Evolutionary conservation across 345 rosid genomes (phyloP).

Genomic region (Pistacia atlantica): DNA sequence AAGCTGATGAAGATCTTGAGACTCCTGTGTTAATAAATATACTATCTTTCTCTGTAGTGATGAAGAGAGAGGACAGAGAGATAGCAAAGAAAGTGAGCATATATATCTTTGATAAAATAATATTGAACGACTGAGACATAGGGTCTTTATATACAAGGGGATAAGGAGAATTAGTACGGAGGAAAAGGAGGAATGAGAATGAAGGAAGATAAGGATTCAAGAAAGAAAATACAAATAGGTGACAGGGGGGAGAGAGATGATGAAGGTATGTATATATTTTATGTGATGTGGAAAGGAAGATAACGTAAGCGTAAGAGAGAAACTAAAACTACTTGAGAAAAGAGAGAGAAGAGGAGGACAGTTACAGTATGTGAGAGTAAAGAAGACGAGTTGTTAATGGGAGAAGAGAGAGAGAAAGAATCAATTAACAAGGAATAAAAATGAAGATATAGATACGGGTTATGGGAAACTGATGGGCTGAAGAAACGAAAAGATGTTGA

Average conservation of each 20-base stretch:
- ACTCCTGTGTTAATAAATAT: no score
- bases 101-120: slow-evolving; percentile 13
- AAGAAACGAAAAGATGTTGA: background rate
- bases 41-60: background rate
- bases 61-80: background rate
- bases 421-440: background rate
- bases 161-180: background rate
- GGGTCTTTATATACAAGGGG: background rate
- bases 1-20: background rate
- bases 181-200: background rate
- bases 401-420: background rate
- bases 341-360: background rate
- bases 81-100: background rate
- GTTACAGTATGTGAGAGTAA: slow-evolving; percentile 4
- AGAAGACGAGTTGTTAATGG: slow-evolving; percentile 10
- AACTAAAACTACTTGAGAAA: background rate
- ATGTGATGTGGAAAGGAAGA: background rate
- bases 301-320: background rate
- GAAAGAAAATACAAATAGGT: background rate
- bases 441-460: slow-evolving; percentile 14
- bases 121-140: background rate
- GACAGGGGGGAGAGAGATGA: background rate
- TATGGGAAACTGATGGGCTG: slow-evolving; percentile 12
- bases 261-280: background rate
- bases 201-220: slow-evolving; percentile 15